Conservation (phyloP, 148 eudicot genomes). For the Rhododendron mucronatum region DNA sequence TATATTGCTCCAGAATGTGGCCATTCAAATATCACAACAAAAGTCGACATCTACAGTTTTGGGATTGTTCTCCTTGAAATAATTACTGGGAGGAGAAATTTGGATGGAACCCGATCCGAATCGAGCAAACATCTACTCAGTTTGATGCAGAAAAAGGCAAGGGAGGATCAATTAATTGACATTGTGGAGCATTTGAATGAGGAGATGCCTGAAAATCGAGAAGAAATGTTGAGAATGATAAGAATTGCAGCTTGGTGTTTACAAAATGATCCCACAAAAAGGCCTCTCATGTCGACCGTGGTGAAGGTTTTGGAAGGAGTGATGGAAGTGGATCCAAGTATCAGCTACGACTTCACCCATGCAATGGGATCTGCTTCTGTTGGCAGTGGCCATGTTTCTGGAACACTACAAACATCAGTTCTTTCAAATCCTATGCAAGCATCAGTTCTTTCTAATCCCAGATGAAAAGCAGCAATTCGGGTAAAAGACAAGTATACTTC, state of each 20-base stretch:
- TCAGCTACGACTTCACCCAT: conserved; percentile 4
- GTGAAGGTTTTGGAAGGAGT: conserved; percentile 21
- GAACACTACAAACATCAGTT: conserved; percentile 1
- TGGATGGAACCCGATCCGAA: conserved; percentile 4
- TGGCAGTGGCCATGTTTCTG: background rate
- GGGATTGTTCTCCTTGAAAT: conserved; percentile 14
- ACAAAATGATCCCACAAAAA: conserved; percentile 4
- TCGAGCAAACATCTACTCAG: conserved; percentile 2
- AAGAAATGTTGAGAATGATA: conserved; percentile 8
- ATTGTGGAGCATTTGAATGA: conserved; percentile 3
- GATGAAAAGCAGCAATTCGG: background rate
- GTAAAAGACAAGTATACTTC: background rate
- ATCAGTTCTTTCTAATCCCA: conserved; percentile 17
- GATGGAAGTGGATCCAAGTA: conserved; percentile 13
- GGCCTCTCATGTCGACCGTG: conserved; percentile 16
- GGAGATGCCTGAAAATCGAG: background rate
- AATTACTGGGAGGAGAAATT: conserved; percentile 7
- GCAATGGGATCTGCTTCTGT: background rate
- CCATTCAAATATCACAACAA: background rate
- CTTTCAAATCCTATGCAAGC: conserved; percentile 1
- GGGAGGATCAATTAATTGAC: conserved; percentile 3
- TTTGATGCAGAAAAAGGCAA: conserved; percentile 13
- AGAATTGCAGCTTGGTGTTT: conserved; percentile 17
- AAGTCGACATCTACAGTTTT: conserved; percentile 13
- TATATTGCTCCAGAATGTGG: conserved; percentile 14